Percentiles rank a stretch among this genome's conserved stretches.
Evolutionary conservation across 148 eudicot species (phyloP).

Genomic region (Amaranthus hypochondriacus): DNA sequence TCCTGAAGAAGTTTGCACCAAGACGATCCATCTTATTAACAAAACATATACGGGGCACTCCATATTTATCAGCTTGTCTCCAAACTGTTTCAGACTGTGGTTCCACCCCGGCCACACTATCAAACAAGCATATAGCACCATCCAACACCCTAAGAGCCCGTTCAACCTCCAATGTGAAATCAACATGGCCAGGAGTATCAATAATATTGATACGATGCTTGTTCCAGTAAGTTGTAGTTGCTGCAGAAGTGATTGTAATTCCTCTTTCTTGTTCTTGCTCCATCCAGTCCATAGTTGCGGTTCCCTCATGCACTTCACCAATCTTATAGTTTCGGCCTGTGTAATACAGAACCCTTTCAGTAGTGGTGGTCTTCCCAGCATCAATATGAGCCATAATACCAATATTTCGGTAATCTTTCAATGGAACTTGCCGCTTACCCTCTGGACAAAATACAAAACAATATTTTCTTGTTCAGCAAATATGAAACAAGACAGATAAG

Average conservation of each 20-base stretch:
- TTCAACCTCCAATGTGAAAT: conserved; percentile 98
- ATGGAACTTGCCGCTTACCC: conserved; percentile 58
- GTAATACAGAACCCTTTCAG: conserved; percentile 81
- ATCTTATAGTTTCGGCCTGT: conserved; percentile 97
- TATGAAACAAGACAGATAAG: neutral
- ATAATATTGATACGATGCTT: conserved; percentile 94
- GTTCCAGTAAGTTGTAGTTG: conserved; percentile 95
- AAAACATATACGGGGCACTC: conserved; percentile 96
- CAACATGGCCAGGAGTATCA: conserved; percentile 99
- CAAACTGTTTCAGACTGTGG: conserved; percentile 99
- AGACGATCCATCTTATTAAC: conserved; percentile 98
- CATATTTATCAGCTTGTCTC: conserved; percentile 98
- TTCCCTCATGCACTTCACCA: conserved; percentile 97
- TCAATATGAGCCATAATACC: conserved; percentile 99
- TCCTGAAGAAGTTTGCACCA: conserved; percentile 93
- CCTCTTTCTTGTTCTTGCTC: conserved; percentile 99
- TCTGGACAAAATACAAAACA: conserved; percentile 32
- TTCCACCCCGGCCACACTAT: conserved; percentile 99
- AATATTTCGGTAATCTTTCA: conserved; percentile 84
- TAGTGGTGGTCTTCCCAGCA: conserved; percentile 98
- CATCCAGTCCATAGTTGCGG: conserved; percentile 99
- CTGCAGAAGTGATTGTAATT: conserved; percentile 97
- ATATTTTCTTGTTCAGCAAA: conserved; percentile 12
- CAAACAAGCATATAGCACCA: conserved; percentile 95
- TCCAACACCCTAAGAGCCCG: conserved; percentile 98